Conservation (phyloP, 2,329 filamentous ascomycete species). For the Arthroderma sp. region DNA sequence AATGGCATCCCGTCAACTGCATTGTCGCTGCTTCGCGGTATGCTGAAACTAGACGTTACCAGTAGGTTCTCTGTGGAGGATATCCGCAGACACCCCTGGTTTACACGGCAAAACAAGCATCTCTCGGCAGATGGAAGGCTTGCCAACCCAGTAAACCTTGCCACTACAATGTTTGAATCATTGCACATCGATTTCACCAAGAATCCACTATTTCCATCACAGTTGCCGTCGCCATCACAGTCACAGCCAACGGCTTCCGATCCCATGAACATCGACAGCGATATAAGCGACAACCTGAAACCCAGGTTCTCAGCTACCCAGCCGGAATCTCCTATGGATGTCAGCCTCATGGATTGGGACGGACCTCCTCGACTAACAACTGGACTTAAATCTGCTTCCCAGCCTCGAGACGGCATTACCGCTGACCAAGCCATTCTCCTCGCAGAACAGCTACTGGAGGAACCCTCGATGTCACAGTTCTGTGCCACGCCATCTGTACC, state of each 20-base stretch:
- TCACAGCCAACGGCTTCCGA: constrained; percentile 34
- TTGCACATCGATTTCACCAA: constrained; percentile 78
- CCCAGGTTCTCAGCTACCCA: constrained; percentile 65
- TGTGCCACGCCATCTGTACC: constrained; percentile 65
- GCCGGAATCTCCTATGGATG: constrained; percentile 63
- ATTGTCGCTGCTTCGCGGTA: constrained; percentile 74
- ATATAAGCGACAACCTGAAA: constrained; percentile 27
- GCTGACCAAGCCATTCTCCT: constrained; percentile 32
- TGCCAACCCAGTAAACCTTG: constrained; percentile 67
- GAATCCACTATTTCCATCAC: constrained; percentile 40
- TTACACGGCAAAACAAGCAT: constrained; percentile 67
- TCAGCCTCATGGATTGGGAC: constrained; percentile 80
- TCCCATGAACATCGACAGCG: constrained; percentile 40
- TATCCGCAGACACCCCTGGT: constrained; percentile 89
- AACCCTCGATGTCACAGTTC: constrained; percentile 77
- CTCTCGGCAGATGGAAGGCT: constrained; percentile 62
- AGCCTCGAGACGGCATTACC: constrained; percentile 32
- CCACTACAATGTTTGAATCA: constrained; percentile 89
- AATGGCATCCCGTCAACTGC: constrained; percentile 59
- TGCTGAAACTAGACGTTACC: constrained; percentile 69
- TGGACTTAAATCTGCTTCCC: constrained; percentile 34
- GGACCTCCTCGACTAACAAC: constrained; percentile 49
- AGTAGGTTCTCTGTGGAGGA: constrained; percentile 75
- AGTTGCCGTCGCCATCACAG: constrained; percentile 19
- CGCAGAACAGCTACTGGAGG: constrained; percentile 61